A percentile compares a stretch with the other conserved stretches of the same genome.
Conservation (phyloP, 2,329 filamentous ascomycete genomes). For the Aspergillus clavatus region DNA sequence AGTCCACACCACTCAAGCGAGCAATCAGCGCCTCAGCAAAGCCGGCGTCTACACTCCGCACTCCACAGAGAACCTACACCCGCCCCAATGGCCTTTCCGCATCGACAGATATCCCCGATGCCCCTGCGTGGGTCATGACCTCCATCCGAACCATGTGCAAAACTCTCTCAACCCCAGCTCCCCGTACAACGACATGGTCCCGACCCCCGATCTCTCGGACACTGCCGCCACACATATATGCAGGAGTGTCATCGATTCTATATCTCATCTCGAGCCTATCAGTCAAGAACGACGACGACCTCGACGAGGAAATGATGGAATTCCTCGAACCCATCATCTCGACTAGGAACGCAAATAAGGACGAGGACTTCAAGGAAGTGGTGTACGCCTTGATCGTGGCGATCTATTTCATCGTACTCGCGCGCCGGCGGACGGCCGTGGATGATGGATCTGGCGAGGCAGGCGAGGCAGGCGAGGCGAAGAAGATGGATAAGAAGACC, state of each 20-base stretch:
- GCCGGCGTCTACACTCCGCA: constrained; percentile 18
- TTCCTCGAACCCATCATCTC: constrained; percentile 37
- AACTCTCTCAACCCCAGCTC: constrained; percentile 52
- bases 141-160: constrained; percentile 63
- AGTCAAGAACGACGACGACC: constrained; percentile 46
- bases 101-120: constrained; percentile 35
- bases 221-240: constrained; percentile 67
- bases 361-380: constrained; percentile 41
- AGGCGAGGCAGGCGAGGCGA: constrained; percentile 16
- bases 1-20: constrained; percentile 33
- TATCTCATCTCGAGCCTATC: constrained; percentile 42
- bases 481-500: constrained; percentile 39
- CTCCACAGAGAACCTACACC: constrained; percentile 14
- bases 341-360: constrained; percentile 44
- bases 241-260: constrained; percentile 61
- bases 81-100: constrained; percentile 17
- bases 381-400: constrained; percentile 39
- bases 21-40: constrained; percentile 27
- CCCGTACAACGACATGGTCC: constrained; percentile 33
- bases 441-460: neutral
- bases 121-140: constrained; percentile 64
- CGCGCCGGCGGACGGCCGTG: constrained; percentile 45
- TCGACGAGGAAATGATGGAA: constrained; percentile 35
- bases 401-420: constrained; percentile 42
- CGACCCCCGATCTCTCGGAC: constrained; percentile 38